These are phyloP conservation scores for Neonectria magnoliae DNA, from an alignment of 2,329 filamentous ascomycete genomes.

Conservation along the genomic window DNA sequence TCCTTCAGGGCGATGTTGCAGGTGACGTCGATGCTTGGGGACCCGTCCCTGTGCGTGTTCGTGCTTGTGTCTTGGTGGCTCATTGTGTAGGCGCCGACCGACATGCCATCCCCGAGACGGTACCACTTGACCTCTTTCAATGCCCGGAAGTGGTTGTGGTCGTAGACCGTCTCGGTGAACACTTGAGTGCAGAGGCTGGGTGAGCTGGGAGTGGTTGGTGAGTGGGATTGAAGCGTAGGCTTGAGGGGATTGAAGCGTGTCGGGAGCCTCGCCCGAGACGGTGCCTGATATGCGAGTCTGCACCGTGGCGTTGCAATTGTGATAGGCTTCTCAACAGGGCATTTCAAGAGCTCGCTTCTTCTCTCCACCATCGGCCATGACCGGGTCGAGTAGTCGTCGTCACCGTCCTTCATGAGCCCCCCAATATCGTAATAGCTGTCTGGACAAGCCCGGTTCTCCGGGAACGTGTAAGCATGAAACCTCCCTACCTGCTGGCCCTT, in stretches of 20 bases:
- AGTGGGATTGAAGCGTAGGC: rapidly evolving
- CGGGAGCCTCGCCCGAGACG: background rate
- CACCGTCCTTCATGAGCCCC: background rate
- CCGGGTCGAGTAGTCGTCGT: constrained; percentile 21
- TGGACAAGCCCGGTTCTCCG: background rate
- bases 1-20: constrained; percentile 1
- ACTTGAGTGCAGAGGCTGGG: constrained; percentile 28
- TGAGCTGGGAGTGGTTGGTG: constrained; percentile 3
- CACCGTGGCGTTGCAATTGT: background rate
- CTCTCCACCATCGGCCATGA: constrained; percentile 22
- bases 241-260: constrained; percentile 10
- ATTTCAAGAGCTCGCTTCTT: background rate
- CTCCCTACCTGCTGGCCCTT: background rate
- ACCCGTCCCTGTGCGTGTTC: background rate
- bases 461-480: constrained; percentile 15
- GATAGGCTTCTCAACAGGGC: background rate
- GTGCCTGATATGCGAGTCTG: constrained; percentile 20
- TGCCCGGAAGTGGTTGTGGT: constrained; percentile 29
- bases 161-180: constrained; percentile 21
- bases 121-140: constrained; percentile 5
- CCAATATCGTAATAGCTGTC: constrained; percentile 33
- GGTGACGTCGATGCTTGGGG: background rate
- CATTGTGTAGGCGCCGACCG: constrained; percentile 25
- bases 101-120: constrained; percentile 31
- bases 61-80: background rate